phyloP scores from a whole-genome alignment of 441 rosid species.

The Erodium trifolium region DNA sequence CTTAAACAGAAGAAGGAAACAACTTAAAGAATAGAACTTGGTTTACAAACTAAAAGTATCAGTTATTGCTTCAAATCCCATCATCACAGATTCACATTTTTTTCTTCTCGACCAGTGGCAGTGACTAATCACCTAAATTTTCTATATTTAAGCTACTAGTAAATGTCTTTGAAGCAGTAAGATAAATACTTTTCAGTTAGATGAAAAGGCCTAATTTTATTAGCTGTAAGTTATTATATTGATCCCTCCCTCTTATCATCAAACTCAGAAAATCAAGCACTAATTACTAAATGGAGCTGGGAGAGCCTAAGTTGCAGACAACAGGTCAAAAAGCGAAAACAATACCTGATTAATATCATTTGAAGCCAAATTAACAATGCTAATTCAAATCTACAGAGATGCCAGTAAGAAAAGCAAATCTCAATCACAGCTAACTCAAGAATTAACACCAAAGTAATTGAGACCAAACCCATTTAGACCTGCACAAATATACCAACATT shows the following conservation, averaged over 20 bases:
- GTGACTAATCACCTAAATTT: too few species aligned
- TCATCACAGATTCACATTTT: not conserved
- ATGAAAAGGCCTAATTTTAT: not conserved
- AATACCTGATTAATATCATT: not conserved
- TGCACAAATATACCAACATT: not conserved
- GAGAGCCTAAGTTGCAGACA: not conserved
- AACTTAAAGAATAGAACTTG: not conserved
- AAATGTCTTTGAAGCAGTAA: not conserved
- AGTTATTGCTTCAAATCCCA: not conserved
- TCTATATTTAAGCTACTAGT: not conserved
- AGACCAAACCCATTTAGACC: not conserved
- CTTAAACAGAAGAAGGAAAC: not conserved
- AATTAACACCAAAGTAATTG: not conserved
- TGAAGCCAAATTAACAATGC: not conserved
- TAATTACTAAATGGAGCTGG: not conserved
- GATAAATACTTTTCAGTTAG: not conserved
- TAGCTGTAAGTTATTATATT: not conserved
- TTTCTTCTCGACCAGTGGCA: not conserved
- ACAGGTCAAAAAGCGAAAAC: not conserved
- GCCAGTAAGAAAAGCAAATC: too few species aligned
- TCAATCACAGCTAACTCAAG: too few species aligned
- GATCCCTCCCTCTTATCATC: not conserved
- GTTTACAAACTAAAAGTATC: not conserved
- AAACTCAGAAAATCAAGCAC: not conserved
- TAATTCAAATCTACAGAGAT: not conserved